Base-by-base conservation (phyloP, 768 basidiomycete species). In the Panaeolus cyanescens region DNA sequence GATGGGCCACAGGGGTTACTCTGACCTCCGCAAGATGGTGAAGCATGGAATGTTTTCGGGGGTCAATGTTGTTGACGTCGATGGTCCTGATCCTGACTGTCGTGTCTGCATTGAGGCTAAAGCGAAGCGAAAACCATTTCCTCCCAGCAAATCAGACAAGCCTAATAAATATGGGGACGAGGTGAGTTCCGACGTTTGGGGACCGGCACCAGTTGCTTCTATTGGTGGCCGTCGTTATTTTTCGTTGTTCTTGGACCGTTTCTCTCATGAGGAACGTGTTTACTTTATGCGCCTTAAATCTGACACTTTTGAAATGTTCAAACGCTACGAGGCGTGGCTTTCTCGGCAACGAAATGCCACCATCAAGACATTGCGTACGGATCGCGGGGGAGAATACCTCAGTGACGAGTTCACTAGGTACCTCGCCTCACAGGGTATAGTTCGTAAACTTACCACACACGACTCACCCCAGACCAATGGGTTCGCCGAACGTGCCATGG, bases 171-270 rank as follows among this genome's bases (percentile, higher is more conserved):
- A 79, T 59, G 73, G 79, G 8, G 72, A 75, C 1, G 66, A 74
- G 12, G 58, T 81, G 13, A 71, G 79, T 60, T 65, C 70, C 0
- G 76, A 84, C 60, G 40, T 83, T 0, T 83, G 82, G 79, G 81
- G 80, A 10, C 81, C 79, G 2, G 71, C 77, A 0, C 70, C 65
- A 0, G 63, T 74, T 0, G 32, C 58, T 13, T 76, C 56, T 0
- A 54, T 69, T 0, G 66, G 68, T 0, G 69, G 72, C 15, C 32
- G 64, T 3, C 22, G 39, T 0, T 80, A 81, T 42, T 76, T 71
- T 45, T 57, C 73, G n/a, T 70, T 68, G 0, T 80, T 75, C 61
- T 76, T 67, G 0, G 77, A 81, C 55, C 72, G 77, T 36, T 59
- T 65, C 33, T 63, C 72, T 0, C 64, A 69, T 7, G 58, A 64